Evolutionary conservation across 2,329 filamentous ascomycete genomes (phyloP).

Genomic region (Remersonia thermophila): DNA sequence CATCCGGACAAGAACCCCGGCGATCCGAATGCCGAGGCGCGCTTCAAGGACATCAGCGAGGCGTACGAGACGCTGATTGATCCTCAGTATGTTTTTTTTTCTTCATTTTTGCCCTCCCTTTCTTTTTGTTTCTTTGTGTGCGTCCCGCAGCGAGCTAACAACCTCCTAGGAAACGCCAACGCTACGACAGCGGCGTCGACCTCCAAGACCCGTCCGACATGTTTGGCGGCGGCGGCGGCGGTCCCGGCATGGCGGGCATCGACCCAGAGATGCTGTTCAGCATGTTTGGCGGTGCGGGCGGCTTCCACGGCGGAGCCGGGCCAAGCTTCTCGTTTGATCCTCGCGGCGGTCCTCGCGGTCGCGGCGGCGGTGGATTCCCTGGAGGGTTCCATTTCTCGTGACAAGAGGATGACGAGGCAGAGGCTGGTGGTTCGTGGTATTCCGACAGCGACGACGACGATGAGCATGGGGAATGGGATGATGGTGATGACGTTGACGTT

Average conservation of each 20-base stretch:
- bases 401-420: slow-evolving; percentile 33
- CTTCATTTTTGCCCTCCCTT: neutral
- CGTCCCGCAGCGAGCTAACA: slow-evolving; percentile 20
- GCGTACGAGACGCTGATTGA: slow-evolving; percentile 94
- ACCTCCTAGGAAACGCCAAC: slow-evolving; percentile 58
- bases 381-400: slow-evolving; percentile 35
- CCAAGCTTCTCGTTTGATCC: slow-evolving; percentile 44
- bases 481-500: too few species aligned
- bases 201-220: slow-evolving; percentile 79
- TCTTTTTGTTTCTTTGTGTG: neutral
- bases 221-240: slow-evolving; percentile 49
- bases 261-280: slow-evolving; percentile 70
- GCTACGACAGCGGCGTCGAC: slow-evolving; percentile 88
- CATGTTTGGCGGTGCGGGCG: slow-evolving; percentile 57
- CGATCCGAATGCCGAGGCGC: slow-evolving; percentile 69
- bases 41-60: slow-evolving; percentile 97
- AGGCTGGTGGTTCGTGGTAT: too few species aligned
- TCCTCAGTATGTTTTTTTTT: slow-evolving; percentile 57
- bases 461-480: too few species aligned
- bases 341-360: slow-evolving; percentile 21
- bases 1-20: slow-evolving; percentile 97
- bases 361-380: slow-evolving; percentile 25
- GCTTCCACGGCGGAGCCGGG: slow-evolving; percentile 31
- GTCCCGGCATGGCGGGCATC: slow-evolving; percentile 47
- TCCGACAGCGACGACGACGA: too few species aligned